Percentiles rank a stretch among this genome's conserved stretches.
Evolutionary conservation across 345 rosid genomes (phyloP).

Genomic region (Bruguiera sexangula): DNA sequence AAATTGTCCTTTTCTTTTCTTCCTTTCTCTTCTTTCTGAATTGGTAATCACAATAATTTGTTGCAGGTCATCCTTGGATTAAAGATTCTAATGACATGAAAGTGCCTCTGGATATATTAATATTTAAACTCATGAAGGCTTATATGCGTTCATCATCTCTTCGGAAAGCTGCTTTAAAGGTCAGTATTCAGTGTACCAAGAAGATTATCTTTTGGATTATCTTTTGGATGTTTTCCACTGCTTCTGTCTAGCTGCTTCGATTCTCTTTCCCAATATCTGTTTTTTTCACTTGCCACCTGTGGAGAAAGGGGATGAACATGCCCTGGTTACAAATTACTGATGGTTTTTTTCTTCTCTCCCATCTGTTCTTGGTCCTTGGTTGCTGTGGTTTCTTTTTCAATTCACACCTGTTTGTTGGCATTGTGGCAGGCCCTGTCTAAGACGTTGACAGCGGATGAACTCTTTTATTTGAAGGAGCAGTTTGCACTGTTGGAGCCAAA

Average conservation of each 20-base stretch:
- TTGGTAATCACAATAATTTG: conserved; percentile 11
- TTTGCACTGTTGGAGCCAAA: conserved; percentile 70
- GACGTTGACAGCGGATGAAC: conserved; percentile 64
- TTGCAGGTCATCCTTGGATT: conserved; percentile 92
- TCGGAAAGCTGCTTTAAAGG: conserved; percentile 88
- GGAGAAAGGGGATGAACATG: too few species aligned
- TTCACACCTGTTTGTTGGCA: background rate
- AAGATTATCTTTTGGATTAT: conserved; percentile 3
- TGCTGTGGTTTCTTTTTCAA: background rate
- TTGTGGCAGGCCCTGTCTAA: conserved; percentile 76
- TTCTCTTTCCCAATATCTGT: too few species aligned
- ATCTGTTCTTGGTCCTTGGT: background rate
- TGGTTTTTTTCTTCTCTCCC: background rate
- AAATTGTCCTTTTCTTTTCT: background rate
- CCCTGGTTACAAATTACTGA: too few species aligned
- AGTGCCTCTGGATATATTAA: conserved; percentile 68
- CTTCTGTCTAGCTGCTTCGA: too few species aligned
- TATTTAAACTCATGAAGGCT: conserved; percentile 72
- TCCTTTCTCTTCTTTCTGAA: background rate
- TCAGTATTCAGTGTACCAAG: conserved; percentile 23
- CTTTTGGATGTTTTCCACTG: too few species aligned
- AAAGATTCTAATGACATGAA: conserved; percentile 40
- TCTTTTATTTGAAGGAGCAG: conserved; percentile 66
- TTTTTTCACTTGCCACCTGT: too few species aligned
- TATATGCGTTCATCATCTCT: conserved; percentile 81